Base-by-base conservation (phyloP, 257 asterid species). In the Catharanthus roseus region DNA sequence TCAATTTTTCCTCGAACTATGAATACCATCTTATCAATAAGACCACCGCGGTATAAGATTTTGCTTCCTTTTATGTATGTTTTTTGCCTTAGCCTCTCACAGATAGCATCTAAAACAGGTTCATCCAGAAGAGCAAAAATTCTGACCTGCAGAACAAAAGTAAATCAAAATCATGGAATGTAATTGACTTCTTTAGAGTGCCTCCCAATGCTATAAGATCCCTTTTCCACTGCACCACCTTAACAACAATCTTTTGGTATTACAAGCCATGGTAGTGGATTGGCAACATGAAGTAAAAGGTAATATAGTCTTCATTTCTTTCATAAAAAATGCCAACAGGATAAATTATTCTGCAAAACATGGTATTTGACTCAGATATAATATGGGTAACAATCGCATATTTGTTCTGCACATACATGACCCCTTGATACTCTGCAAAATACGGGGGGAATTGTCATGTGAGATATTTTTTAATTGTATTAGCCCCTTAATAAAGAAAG, bases 1-100 rank as follows among this genome's bases (percentile, higher is more conserved):
- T 89, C 88, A 89, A 89, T 85, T 73, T 79, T 85, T 12, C 99
- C 99, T n/a, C 97, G 95, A 63, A 91, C 89, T 58, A 89, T 86
- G 67, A 95, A 91, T 4, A 88, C 95, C 93, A 95, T 95, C 80
- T 89, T 95, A 81, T 95, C 93, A 55, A 95, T 75, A 12, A 89
- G 90, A 71, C 96, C 90, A 62, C 93, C 95, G 0, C 68, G 83
- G 70, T 44, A 74, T 64, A 95, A 55, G 69, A 91, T 86, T 72
- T 75, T 86, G 79, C 96, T 88, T 68, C 87, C 93, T 83, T 80
- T 65, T 71, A 95, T 89, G 67, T 89, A 95, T 50, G 95, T 89
- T 77, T 84, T 91, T n/a, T 91, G 95, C 58, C 87, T 82, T 42
- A 95, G 86, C 76, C 88, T 83, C 85, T 88, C 97, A 44, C 95